Evolutionary conservation across 2,329 filamentous ascomycete species (phyloP).

Genomic region (Verticillium zaregamsianum): DNA sequence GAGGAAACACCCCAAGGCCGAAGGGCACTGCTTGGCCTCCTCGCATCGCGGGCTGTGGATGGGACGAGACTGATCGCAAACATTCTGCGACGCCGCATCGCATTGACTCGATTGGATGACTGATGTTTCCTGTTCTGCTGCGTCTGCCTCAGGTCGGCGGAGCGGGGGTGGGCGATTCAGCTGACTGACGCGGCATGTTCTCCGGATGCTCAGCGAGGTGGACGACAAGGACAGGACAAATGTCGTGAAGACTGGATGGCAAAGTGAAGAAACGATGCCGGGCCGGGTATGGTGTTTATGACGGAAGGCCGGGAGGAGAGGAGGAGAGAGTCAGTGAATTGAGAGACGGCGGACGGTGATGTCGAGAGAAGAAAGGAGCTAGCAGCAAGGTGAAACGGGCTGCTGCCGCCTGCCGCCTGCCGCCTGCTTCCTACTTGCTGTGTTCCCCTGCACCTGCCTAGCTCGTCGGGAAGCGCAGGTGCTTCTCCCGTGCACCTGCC

Average conservation of each 20-base stretch:
- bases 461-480: neutral
- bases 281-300: neutral
- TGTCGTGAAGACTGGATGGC: neutral
- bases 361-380: neutral
- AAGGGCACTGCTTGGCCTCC: neutral
- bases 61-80: neutral
- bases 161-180: neutral
- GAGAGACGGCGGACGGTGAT: neutral
- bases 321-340: neutral
- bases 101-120: neutral
- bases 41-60: neutral
- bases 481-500: neutral
- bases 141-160: neutral
- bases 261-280: neutral
- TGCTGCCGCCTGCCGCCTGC: neutral
- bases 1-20: neutral
- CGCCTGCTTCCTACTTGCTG: neutral
- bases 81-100: neutral
- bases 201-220: neutral
- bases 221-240: neutral
- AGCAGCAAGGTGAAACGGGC: neutral
- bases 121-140: neutral
- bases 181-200: neutral
- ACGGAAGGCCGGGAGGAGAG: neutral
- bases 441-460: neutral